Conservation (phyloP, 495 filamentous ascomycete species). For the Talaromyces stipitatus region DNA sequence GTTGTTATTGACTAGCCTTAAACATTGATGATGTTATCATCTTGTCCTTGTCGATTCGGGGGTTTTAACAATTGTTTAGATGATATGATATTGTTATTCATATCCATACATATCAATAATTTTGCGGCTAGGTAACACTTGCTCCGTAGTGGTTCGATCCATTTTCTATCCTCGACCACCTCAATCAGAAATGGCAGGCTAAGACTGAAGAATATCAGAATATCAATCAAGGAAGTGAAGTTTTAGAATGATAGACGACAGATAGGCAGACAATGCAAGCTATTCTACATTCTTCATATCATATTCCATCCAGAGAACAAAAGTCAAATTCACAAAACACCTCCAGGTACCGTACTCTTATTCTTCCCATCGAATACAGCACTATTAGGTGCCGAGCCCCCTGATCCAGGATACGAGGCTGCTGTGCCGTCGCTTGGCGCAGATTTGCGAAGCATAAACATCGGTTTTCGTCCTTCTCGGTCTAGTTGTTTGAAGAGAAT, state of each 20-base stretch:
- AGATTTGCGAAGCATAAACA: slow-evolving; percentile 90
- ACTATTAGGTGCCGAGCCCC: slow-evolving; percentile 31
- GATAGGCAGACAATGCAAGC: background rate
- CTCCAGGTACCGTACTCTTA: slow-evolving; percentile 36
- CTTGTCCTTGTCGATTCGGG: too few relatives aligned
- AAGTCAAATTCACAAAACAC: slow-evolving; percentile 27
- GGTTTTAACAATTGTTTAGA: too few relatives aligned
- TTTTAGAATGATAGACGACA: background rate
- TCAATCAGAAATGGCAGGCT: too few relatives aligned
- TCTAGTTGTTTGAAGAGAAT: slow-evolving; percentile 96
- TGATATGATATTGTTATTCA: too few relatives aligned
- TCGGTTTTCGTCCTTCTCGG: slow-evolving; percentile 92
- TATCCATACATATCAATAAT: too few relatives aligned
- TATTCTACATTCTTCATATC: background rate
- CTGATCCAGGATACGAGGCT: slow-evolving; percentile 10
- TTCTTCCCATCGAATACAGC: slow-evolving; percentile 32
- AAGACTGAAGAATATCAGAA: too few relatives aligned
- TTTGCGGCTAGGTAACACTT: too few relatives aligned
- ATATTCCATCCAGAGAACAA: background rate
- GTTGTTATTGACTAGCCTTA: too few relatives aligned
- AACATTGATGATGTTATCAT: too few relatives aligned
- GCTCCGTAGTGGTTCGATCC: too few relatives aligned
- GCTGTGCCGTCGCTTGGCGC: slow-evolving; percentile 7
- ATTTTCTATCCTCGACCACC: too few relatives aligned
- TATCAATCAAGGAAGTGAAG: background rate